Base-by-base conservation (phyloP, 1,284 basidiomycete genomes). In the Pulveroboletus sp. region DNA sequence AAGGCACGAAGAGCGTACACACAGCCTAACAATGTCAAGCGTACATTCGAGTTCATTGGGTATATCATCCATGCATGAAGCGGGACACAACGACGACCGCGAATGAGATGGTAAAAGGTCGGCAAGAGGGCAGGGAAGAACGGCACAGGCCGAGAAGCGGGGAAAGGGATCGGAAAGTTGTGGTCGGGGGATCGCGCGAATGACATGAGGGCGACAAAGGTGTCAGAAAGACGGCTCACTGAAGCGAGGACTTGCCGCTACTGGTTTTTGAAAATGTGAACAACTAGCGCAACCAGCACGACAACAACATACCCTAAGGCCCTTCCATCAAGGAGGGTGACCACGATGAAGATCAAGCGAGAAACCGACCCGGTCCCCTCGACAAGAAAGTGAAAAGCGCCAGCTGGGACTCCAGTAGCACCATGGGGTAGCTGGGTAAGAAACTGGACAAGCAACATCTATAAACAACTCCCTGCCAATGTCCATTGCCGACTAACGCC, bases 401-500 rank as follows among this genome's bases (percentile, higher is more conserved):
- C 46, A 40, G 53, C 46, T 46, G 47, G 45, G 15, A 31, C 57
- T 42, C 25, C 33, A 50, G 36, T 18, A 24, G 43, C 33, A 25
- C 40, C 43, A 35, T 38, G 48, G 17, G 48, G 25, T 25, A 43
- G 31, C 49, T 36, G 28, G 38, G 40, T 43, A n/a, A 43, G 24
- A 15, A 48, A 28, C 35, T 22, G n/a, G 42, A 51, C 45, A 38
- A 46, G 31, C 24, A 54, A 51, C 50, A 39, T 38, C 43, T 29
- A 49, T 52, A 35, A 55, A 54, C 36, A 22, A 28, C 31, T 47
- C 54, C 57, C 40, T 52, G 40, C 49, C 17, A 26, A 26, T 12
- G 20, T 28, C 58, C 28, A 36, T 46, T 42, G 47, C 24, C 54
- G 33, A 52, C 52, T 65, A 72, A 18, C 61, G 68, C 62, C 69